A percentile compares a stretch with the other conserved stretches of the same genome.
phyloP scores from a whole-genome alignment of 2,329 filamentous ascomycete genomes.

The Ascocoryne sarcoides region DNA sequence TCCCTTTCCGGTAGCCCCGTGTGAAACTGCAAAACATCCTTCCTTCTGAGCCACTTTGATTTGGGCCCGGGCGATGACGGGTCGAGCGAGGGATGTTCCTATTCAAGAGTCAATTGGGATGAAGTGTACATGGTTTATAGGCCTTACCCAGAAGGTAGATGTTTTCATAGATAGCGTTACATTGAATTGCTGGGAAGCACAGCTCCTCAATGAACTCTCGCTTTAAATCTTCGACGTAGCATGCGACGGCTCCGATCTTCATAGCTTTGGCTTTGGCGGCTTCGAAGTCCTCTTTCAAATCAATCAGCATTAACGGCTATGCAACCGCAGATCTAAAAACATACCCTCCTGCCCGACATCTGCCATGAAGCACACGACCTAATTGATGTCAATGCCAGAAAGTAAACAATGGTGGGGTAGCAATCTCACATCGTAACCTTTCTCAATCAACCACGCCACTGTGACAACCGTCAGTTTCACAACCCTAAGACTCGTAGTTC shows the following conservation, averaged over 20 bases:
- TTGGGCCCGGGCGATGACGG: slow-evolving; percentile 55
- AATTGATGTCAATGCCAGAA: background rate
- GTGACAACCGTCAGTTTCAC: slow-evolving; percentile 2
- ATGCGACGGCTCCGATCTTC: slow-evolving; percentile 31
- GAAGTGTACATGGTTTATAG: background rate
- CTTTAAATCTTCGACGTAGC: slow-evolving; percentile 52
- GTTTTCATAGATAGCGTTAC: slow-evolving; percentile 62
- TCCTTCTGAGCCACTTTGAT: slow-evolving; percentile 56
- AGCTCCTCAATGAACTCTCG: slow-evolving; percentile 73
- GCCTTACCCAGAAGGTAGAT: slow-evolving; percentile 46
- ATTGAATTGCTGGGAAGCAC: slow-evolving; percentile 65
- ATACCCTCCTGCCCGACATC: slow-evolving; percentile 59
- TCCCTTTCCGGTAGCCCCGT: slow-evolving; percentile 55
- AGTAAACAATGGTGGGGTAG: background rate
- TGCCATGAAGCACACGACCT: slow-evolving; percentile 45
- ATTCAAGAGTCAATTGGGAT: slow-evolving; percentile 6
- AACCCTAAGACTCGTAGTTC: background rate
- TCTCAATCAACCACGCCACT: slow-evolving; percentile 38
- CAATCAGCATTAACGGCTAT: slow-evolving; percentile 1
- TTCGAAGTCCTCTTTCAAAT: slow-evolving; percentile 54
- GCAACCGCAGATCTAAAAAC: background rate
- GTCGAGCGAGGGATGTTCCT: slow-evolving; percentile 56
- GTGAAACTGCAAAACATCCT: slow-evolving; percentile 38
- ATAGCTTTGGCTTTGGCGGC: slow-evolving; percentile 64
- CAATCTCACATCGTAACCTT: slow-evolving; percentile 40